Base-by-base conservation (phyloP, 2,329 filamentous ascomycete species). In the Microcyclospora pomicola region DNA sequence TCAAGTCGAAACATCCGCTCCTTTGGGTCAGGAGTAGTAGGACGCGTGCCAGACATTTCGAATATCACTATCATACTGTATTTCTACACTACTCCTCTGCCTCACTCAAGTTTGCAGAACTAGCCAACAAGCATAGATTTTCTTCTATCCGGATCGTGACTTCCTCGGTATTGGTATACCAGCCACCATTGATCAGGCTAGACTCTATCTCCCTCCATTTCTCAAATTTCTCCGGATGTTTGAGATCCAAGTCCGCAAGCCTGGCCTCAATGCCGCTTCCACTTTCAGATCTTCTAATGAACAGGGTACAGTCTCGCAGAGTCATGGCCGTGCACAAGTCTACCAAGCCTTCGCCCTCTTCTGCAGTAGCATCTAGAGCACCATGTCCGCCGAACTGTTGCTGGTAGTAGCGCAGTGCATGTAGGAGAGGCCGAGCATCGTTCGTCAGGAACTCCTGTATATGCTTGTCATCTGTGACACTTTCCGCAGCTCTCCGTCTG, bases 221-320 rank as follows among this genome's bases (percentile, higher is more conserved):
- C 9, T 42, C 36, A 4, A 65, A 40, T 47, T 66, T 66, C 31
- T 59, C 60, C 0, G 51, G 47, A 5, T 56, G 58, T 47, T 69
- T 69, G 45, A 64, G 55, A 39, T 69, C 66, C 5, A 69, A 54
- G 45, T 69, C 66, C 1, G 58, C 65, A 3, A 69, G 49, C 32
- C 63, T 58, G 9, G 59, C 60, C 28, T 64, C 62, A 11, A 66
- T 53, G 0, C 44, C 40, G 4, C 39, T 32, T 4, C 37, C 42
- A 12, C 27, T 6, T 15, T 4, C 10, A 19, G 43, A 45, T 12
- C 33, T 36, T 34, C 45, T 52, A 13, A 68, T 46, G 42, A 65
- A 67, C 5, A 68, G 46, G 3, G 65, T 64, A 42, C 64, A 68
- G 40, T 69, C 66, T 27, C 65, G 52, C 10, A 68, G 44, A 2